Evolutionary conservation across 1,139 yeast species (phyloP).

Genomic region (Chernovozyma sophiae-reginae): DNA sequence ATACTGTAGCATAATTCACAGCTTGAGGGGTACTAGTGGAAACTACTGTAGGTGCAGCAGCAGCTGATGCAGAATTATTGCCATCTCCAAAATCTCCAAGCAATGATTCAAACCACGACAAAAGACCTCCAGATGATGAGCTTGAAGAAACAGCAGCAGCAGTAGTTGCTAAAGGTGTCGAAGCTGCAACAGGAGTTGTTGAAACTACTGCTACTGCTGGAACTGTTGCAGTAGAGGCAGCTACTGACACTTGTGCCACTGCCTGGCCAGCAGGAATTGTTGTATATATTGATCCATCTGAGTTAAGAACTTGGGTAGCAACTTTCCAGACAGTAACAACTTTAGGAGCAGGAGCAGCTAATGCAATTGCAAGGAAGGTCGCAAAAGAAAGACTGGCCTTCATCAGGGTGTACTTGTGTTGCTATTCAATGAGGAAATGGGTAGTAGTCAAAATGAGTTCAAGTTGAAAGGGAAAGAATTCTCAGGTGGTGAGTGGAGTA

Average conservation of each 20-base stretch:
- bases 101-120: conserved; percentile 2
- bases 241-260: conserved; percentile 10
- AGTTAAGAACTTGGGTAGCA: conserved; percentile 15
- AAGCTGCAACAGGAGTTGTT: conserved; percentile 5
- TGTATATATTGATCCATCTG: conserved; percentile 15
- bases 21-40: background rate
- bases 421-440: background rate
- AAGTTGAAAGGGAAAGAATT: conserved; percentile 6
- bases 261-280: conserved; percentile 10
- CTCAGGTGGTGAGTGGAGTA: conserved; percentile 5
- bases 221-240: conserved; percentile 8
- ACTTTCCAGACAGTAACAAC: conserved; percentile 25
- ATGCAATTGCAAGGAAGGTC: conserved; percentile 8
- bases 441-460: conserved; percentile 1
- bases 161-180: conserved; percentile 2
- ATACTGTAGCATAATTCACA: background rate
- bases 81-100: background rate
- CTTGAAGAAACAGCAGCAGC: conserved; percentile 3
- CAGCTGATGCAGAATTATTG: conserved; percentile 8
- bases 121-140: background rate
- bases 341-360: conserved; percentile 27
- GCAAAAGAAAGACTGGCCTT: conserved; percentile 6
- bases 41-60: conserved; percentile 5
- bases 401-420: conserved; percentile 1
- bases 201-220: conserved; percentile 6